phyloP scores from a whole-genome alignment of 371 early-diverging fungal species.

The Mucor ambiguus region DNA sequence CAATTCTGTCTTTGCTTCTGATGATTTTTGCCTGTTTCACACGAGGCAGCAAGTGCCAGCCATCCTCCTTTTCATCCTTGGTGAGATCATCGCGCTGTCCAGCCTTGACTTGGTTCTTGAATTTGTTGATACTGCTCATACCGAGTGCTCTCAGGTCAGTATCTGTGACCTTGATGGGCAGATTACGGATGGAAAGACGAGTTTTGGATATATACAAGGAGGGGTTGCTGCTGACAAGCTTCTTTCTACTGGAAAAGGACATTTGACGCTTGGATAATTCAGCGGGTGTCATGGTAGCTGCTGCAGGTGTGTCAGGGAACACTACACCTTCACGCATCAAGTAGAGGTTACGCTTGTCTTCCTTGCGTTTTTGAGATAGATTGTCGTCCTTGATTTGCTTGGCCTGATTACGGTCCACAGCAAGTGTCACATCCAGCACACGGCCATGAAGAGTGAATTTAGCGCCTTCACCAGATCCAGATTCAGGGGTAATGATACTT shows the following conservation, averaged over 20 bases:
- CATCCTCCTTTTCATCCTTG: constrained; percentile 70
- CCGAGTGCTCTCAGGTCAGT: constrained; percentile 66
- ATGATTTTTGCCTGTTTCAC: constrained; percentile 87
- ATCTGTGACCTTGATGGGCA: constrained; percentile 79
- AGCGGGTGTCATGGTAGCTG: constrained; percentile 64
- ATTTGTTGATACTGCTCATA: constrained; percentile 67
- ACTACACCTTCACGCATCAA: constrained; percentile 80
- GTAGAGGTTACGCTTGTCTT: constrained; percentile 85
- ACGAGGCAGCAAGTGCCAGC: constrained; percentile 71
- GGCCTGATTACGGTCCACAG: constrained; percentile 79
- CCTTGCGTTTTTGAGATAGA: constrained; percentile 60
- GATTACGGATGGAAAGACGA: constrained; percentile 84
- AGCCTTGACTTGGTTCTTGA: constrained; percentile 81
- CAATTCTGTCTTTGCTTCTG: constrained; percentile 76
- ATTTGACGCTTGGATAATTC: constrained; percentile 81
- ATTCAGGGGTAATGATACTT: constrained; percentile 72
- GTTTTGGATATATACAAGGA: constrained; percentile 88
- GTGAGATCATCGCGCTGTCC: constrained; percentile 69
- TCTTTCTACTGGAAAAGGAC: constrained; percentile 79
- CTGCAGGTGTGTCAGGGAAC: constrained; percentile 85
- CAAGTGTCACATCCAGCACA: constrained; percentile 77
- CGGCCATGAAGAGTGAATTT: constrained; percentile 83
- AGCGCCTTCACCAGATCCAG: constrained; percentile 55
- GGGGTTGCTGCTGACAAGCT: constrained; percentile 79
- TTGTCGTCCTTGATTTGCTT: constrained; percentile 66